Base-by-base conservation (phyloP, 164 flowering plant species). In the Pachysandra terminalis region DNA sequence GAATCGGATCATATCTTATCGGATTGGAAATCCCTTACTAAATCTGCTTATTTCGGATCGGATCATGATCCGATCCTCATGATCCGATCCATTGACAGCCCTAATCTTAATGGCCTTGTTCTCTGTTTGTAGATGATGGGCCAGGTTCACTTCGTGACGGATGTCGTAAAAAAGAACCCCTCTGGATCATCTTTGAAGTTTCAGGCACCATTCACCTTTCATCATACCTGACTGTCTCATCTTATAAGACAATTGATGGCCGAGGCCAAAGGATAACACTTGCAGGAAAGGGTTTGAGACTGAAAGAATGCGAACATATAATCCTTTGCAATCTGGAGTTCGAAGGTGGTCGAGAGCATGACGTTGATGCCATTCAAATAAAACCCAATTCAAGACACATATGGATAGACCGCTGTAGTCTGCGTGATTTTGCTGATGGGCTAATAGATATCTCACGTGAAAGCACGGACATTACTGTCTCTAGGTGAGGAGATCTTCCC, bases 321-420 rank as follows among this genome's bases (percentile, higher is more conserved):
- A 90, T 92, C 35, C 57, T 92, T 37, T 92, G 96, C 83, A 90
- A 90, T 74, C 76, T 92, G 55, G 87, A 87, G 83, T 84, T 92
- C 77, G 90, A 90, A 75, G 93, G 91, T 54, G 98, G 98, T 28
- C 81, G 85, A 65, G 98, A 96, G 32, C 85, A 68, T 66, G 97
- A 92, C 78, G 88, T 80, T 45, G 98, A 92, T 78, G 94, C 77
- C 22, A 90, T 92, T 70, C 96, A 90, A 67, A 92, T 92, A 58
- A 92, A 90, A 58, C 94, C 96, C 19, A 87, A 88, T 19, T 88
- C 96, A 25, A 86, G 76, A 74, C 92, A 90, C 75, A 90, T 92
- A 61, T 92, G 98, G 98, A 92, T 92, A n/a, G 98, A 92, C 54
- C 85, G 98, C 21, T 90, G 98, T 69, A 87, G 90, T 71, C 83